Conservation (phyloP, 768 basidiomycete genomes). For the Lactifluus echinatus region DNA sequence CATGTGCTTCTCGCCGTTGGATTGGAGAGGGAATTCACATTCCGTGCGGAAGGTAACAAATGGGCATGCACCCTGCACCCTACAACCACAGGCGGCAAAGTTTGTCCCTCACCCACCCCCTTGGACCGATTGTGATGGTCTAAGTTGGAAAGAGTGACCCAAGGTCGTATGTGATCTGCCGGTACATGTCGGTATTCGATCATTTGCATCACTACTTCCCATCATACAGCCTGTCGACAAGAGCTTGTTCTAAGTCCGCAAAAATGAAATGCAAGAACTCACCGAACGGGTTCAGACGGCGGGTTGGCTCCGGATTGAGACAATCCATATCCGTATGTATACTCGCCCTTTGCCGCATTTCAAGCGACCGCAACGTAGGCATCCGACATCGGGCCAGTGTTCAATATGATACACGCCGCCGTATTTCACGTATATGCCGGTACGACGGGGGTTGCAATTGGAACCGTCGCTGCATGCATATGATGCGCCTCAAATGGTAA, state of each 20-base stretch:
- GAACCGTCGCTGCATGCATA: not conserved
- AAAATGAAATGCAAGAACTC: not conserved
- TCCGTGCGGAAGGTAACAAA: not conserved
- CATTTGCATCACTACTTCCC: not conserved
- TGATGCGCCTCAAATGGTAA: not conserved
- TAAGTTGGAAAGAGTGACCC: not conserved
- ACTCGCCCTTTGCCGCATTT: not conserved
- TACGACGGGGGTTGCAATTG: not conserved
- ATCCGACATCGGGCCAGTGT: not conserved
- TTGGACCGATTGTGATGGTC: not conserved
- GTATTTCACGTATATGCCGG: not conserved
- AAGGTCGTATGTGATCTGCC: not conserved
- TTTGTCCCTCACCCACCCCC: not conserved
- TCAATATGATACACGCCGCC: not conserved
- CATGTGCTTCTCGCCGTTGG: too few relatives aligned
- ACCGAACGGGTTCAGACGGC: not conserved
- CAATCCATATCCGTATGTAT: not conserved
- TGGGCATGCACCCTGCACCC: not conserved
- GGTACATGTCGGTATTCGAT: not conserved
- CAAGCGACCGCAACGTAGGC: not conserved
- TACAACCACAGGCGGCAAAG: not conserved
- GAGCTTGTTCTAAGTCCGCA: constrained; percentile 5
- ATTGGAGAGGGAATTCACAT: not conserved
- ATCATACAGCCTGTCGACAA: not conserved
- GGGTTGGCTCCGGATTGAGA: not conserved